phyloP scores from a whole-genome alignment of 1,284 basidiomycete genomes.

The Ceratobasidium sp. region DNA sequence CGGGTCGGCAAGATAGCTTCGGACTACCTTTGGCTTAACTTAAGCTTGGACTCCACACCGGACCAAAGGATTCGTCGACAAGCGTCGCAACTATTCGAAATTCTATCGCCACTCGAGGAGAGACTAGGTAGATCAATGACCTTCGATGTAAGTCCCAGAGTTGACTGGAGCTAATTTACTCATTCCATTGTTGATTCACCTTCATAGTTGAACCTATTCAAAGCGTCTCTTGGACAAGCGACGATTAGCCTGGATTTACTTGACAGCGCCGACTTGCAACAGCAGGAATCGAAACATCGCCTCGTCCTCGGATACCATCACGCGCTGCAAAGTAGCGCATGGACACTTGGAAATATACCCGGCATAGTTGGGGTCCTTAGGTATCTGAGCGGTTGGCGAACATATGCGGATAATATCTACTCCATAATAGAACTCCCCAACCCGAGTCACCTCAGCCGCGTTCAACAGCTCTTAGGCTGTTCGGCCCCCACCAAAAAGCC shows the following conservation, averaged over 20 bases:
- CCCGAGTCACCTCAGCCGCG: background rate
- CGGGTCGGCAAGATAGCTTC: conserved; percentile 14
- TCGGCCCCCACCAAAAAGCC: conserved; percentile 2
- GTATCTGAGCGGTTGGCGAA: conserved; percentile 15
- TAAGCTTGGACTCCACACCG: conserved; percentile 11
- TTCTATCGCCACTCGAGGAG: background rate
- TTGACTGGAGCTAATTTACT: background rate
- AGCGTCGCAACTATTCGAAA: background rate
- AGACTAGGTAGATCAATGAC: background rate
- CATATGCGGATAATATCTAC: background rate
- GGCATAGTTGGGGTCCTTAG: background rate
- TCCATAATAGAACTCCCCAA: background rate
- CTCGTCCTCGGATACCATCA: conserved; percentile 20
- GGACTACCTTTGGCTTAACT: conserved; percentile 22
- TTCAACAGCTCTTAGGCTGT: conserved; percentile 4
- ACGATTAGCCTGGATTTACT: background rate
- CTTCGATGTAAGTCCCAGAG: background rate
- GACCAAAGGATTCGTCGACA: background rate
- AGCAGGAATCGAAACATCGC: background rate
- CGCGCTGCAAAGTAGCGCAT: background rate
- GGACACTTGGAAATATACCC: background rate
- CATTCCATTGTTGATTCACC: background rate
- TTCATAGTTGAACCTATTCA: background rate
- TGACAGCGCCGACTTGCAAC: background rate
- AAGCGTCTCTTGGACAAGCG: conserved; percentile 3